Conservation (phyloP, 75 land plant genomes). For the Isoetes taiwanensis region DNA sequence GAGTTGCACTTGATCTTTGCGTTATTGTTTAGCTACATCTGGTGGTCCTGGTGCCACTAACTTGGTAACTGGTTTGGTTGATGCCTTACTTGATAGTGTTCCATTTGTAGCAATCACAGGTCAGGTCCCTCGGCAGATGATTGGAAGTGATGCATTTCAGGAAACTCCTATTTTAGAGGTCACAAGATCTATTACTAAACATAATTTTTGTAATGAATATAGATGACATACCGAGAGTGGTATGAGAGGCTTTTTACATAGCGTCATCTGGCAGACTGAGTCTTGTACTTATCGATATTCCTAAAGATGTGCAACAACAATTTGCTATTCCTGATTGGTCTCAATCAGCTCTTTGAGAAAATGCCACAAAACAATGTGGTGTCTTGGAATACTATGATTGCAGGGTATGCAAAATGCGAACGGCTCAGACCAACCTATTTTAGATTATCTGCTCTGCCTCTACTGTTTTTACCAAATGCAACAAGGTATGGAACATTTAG, state of each 20-base stretch:
- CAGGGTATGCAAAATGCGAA: too few species aligned
- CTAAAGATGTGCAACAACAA: constrained; percentile 2
- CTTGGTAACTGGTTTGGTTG: not conserved
- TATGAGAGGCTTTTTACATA: not conserved
- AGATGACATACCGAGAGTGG: not conserved
- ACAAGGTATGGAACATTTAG: too few species aligned
- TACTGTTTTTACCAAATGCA: too few species aligned
- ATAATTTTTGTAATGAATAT: constrained; percentile 2
- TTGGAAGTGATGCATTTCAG: constrained; percentile 1
- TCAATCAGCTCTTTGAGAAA: too few species aligned
- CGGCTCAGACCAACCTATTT: too few species aligned
- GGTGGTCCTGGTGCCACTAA: constrained; percentile 4
- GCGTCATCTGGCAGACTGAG: not conserved
- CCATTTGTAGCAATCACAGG: constrained; percentile 3
- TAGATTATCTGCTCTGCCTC: too few species aligned
- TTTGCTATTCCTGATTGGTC: not conserved
- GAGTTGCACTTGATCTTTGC: too few species aligned
- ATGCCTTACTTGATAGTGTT: constrained; percentile 2
- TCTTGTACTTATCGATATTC: constrained; percentile 2
- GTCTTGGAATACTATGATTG: too few species aligned
- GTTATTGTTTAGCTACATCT: too few species aligned
- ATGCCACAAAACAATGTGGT: too few species aligned
- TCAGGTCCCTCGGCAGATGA: not conserved
- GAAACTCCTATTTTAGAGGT: constrained; percentile 5
- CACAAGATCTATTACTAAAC: constrained; percentile 1